Base-by-base conservation (phyloP, 768 basidiomycete genomes). In the Leccinum obscurum region DNA sequence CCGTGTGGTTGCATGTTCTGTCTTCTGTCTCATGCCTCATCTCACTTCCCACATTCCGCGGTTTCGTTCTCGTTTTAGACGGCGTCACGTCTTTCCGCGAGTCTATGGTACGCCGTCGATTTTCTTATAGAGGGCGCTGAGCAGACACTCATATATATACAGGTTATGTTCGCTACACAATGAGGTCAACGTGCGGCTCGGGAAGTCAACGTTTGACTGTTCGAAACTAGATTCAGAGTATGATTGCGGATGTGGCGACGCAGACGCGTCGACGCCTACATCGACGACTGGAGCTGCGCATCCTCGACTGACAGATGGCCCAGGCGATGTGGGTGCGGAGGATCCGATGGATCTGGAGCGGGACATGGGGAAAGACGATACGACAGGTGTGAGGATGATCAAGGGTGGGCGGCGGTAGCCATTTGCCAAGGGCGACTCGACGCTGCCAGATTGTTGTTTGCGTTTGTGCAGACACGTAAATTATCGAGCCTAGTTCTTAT, bases 101-200 rank as follows among this genome's bases (percentile, higher is more conserved):
- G 92, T 3, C 76, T 90, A 53, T 97, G 95, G 90, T 90, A 60
- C 28, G 63, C 52, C 44, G 32, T 52, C 26, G 20, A 28, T 2
- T 50, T 4, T 35, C 39, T 59, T 22, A 24, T 24, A 9, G 13
- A 34, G 6, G n/a, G n/a, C n/a, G n/a, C 30, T 55, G 55, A 60
- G 50, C 7, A 20, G 26, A 51, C 22, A 41, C 8, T 50, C 37
- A 13, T 52, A 44, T 44, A n/a, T n/a, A 24, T 4, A 17, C 26
- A 92, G 90, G 93, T 76, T 98, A 39, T 98, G 96, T 74, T 81
- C 85, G 54, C 74, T 98, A 3, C 96, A 98, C 73, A 98, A 98
- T 71, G 77, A 87, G 70, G 92, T 98, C 41, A 98, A 98, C 73
- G 79, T 77, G 34, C 86, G 95, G 17, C 80, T 98, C 2, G 75